Evolutionary conservation across 768 basidiomycete species (phyloP), one percentile per base, ranked within the genome.

Genomic region (Auricularia sp.): DNA sequence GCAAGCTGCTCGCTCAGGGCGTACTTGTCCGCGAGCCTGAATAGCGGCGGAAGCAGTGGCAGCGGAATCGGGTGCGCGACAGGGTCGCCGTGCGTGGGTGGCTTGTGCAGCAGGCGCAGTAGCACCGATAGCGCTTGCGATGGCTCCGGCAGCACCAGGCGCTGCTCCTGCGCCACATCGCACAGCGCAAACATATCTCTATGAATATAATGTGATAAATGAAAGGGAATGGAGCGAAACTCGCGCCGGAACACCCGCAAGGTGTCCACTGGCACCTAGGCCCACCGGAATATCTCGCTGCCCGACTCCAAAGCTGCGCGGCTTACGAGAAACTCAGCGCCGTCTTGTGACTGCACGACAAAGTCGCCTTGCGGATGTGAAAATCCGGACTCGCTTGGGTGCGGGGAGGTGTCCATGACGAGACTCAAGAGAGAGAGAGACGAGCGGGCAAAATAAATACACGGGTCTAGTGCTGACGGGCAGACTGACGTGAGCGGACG

Each of bases 111-210:
- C 42, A 90, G 73, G 33, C 77, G 77, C 54, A 90, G 76, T 16
- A 90, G 78, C 11, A 81, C 74, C 59, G 76, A 74, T 11, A 89
- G 72, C 33, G 77, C 73, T 21, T 76, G 73, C 21, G 81, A 77
- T 13, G 79, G 72, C 71, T 90, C 88, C 63, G 83, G 77, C 33
- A 89, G 71, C 66, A 85, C 83, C 14, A 88, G 73, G n/a, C 70
- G 70, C 63, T 78, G 63, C 13, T 74, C 42, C 33, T 62, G 70
- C 42, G 74, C 74, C 59, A 62, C 66, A 63, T 83, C 80, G 67
- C 86, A 87, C 67, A 81, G 81, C 33, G 77, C 74, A 71, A 90
- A 89, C 88, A 90, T 89, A 70, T 87, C 81, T 34, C 80, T 11
- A 70, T 21, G n/a, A 39, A 34, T 13, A 39, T 61, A 66, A 29